phyloP scores from a whole-genome alignment of 2,329 filamentous ascomycete species.

The Sporothrix dimorphospora region DNA sequence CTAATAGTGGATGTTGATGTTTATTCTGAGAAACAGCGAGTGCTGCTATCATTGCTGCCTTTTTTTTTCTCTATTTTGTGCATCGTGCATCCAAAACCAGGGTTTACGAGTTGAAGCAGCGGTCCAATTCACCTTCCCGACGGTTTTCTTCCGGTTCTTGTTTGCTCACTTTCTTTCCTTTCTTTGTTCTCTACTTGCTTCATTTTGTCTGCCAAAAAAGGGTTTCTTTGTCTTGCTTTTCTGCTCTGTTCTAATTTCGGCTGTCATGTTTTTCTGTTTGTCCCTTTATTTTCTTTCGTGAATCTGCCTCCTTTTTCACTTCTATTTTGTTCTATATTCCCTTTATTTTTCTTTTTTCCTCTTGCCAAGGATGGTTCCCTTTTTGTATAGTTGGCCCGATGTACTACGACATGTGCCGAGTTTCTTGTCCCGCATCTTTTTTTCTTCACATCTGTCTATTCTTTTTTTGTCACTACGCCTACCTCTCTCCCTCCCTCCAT shows the following conservation, averaged over 20 bases:
- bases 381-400: constrained; percentile 21
- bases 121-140: constrained; percentile 7
- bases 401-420: constrained; percentile 14
- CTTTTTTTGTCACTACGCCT: background rate
- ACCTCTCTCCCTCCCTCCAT: background rate
- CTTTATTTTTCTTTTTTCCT: constrained; percentile 15
- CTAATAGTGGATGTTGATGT: background rate
- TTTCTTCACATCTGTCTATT: background rate
- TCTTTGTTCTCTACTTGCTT: background rate
- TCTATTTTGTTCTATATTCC: constrained; percentile 28
- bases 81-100: background rate
- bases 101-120: constrained; percentile 17
- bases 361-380: background rate
- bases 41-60: background rate
- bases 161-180: background rate
- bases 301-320: constrained; percentile 17
- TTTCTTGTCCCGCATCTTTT: background rate
- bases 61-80: background rate
- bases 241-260: constrained; percentile 18
- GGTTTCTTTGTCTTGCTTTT: background rate
- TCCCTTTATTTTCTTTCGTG: constrained; percentile 6
- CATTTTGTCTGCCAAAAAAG: constrained; percentile 11
- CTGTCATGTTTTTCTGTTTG: background rate
- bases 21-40: background rate
- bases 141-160: constrained; percentile 16